Evolutionary conservation across 148 eudicot genomes (phyloP), one percentile per base, ranked within the genome.

Genomic region (Simmondsia chinensis): DNA sequence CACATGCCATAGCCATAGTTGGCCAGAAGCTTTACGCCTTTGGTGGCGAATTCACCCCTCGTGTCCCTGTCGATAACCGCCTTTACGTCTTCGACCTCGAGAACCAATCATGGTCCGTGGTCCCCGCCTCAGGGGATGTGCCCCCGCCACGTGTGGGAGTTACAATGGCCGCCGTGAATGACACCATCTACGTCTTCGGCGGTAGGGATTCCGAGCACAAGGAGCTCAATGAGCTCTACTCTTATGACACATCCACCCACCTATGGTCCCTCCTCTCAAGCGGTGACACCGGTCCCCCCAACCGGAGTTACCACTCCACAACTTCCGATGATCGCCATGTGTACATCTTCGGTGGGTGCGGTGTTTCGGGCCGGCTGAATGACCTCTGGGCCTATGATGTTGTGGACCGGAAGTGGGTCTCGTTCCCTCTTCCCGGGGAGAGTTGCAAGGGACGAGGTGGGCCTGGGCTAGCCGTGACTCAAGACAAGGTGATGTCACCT

Each of bases 141-240:
- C 97, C 97, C 22, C 97, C 95, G 0, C 93, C 97, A 4, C 84
- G 97, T 9, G 80, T 89, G 4, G 97, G 97, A 4, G 97, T 89
- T 56, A 64, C 85, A 7, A 89, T 89, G 97, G 78, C 82, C 2
- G 55, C 97, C 3, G 65, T 79, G 5, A 79, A 69, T 2, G 76
- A 55, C 20, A 68, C 64, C 50, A 74, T 89, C 22, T 89, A 84
- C 33, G 87, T 84, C 6, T 89, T 84, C 46, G 97, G 97, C 24
- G 97, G 97, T 29, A 74, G 97, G 39, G 95, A 89, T 31, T 68
- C 69, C 2, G 47, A 74, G 19, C 97, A 84, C 66, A 82, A 69
- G 39, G 97, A 89, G 68, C 85, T 89, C 24, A 66, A 72, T 34
- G 97, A 89, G 59, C 50, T 84, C n/a, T 89, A 81, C 57, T 75